Evolutionary conservation across 768 basidiomycete genomes (phyloP).

Genomic region (Leccinum barrowsii): DNA sequence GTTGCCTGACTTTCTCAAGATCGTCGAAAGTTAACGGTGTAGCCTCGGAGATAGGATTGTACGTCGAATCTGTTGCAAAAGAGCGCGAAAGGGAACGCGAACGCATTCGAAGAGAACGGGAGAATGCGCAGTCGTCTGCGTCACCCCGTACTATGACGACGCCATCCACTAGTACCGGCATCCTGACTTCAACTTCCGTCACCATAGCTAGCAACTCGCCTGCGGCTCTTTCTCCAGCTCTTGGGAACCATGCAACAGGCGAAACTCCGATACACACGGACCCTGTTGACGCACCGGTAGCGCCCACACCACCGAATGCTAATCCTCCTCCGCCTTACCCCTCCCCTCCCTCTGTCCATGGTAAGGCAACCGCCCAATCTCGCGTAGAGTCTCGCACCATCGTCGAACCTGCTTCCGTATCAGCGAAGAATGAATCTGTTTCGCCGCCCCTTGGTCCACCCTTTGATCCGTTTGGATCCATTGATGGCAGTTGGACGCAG

Average conservation of each 20-base stretch:
- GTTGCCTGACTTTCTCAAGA: constrained; percentile 50
- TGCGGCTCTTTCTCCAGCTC: constrained; percentile 7
- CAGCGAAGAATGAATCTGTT: constrained; percentile 17
- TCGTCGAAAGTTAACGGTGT: constrained; percentile 48
- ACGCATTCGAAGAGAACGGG: constrained; percentile 63
- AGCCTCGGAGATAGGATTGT: constrained; percentile 60
- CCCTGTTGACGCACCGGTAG: constrained; percentile 11
- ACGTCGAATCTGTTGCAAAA: constrained; percentile 71
- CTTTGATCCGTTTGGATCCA: constrained; percentile 44
- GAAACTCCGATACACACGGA: constrained; percentile 21
- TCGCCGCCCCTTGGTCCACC: constrained; percentile 22
- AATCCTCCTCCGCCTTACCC: constrained; percentile 43
- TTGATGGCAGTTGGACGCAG: constrained; percentile 41
- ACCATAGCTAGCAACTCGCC: constrained; percentile 15
- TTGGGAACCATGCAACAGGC: constrained; percentile 7
- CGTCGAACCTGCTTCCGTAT: constrained; percentile 7
- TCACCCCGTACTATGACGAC: constrained; percentile 26
- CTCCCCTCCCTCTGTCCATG: constrained; percentile 53
- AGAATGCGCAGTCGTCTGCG: constrained; percentile 37
- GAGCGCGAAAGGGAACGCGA: constrained; percentile 80
- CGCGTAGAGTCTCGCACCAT: constrained; percentile 24
- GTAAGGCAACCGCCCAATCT: constrained; percentile 13
- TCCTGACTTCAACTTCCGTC: constrained; percentile 8
- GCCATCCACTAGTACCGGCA: constrained; percentile 17
- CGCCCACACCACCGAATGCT: constrained; percentile 1